Base-by-base conservation (phyloP, 495 filamentous ascomycete genomes). In the Penicillium ucsense region DNA sequence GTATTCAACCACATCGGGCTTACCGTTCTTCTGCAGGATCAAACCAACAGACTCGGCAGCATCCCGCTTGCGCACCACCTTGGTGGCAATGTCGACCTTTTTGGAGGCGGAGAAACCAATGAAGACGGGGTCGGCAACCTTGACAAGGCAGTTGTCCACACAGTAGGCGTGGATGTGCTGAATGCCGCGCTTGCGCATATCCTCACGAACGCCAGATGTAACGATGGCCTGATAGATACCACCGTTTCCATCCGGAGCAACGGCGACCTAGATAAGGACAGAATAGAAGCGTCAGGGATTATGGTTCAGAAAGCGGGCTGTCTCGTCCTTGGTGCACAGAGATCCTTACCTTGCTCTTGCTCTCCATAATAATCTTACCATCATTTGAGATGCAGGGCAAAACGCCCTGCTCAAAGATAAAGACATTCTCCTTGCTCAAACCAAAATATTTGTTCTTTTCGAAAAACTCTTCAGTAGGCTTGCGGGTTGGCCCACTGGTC, bases 61-160 rank as follows among this genome's bases (percentile, higher is more conserved):
- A 61, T 90, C 86, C 53, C 92, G 89, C 79, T 99, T 99, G 54
- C 92, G 86, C 49, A 99, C 92, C 8, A 96, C 92, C 76, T 99
- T 97, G 52, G 92, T 97, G 5, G 89, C 92, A 51, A 99, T 92
- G 70, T 96, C 89, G 48, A 96, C 92, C 53, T 89, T 71, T 66
- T 89, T 86, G 12, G 82, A 82, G 37, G 89, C 89, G 3, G 88
- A 77, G 66, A 96, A 97, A 53, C 92, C 92, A 54, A 97, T 84
- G 74, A 97, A 97, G 49, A 88, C 80, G 28, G 92, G 92, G 58
- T 99, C 92, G 29, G 91, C 91, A 27, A 99, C 91, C 68, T 88
- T 89, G 61, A 94, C 94, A n/a, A 99, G 77, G 68, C 89, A 97
- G 74, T 99, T 99, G 73, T 99, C 92, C 38, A 99, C 92, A 57